A percentile compares a stretch with the other conserved stretches of the same genome.
These are phyloP conservation scores for Linnemannia elongata DNA, from an alignment of 192 early-diverging fungal species.

Conservation along the genomic window DNA sequence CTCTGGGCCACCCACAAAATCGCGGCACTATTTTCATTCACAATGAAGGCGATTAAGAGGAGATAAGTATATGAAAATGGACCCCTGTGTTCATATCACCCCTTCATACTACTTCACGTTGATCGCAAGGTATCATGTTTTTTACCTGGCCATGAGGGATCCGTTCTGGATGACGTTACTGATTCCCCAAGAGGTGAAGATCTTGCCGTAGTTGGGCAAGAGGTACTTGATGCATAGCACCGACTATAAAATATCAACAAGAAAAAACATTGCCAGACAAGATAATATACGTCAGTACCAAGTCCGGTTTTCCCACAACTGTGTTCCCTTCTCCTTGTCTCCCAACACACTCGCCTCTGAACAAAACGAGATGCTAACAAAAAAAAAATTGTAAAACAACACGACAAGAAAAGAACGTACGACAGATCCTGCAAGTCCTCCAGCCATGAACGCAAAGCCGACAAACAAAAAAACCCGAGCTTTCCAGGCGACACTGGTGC, in stretches of 20 bases:
- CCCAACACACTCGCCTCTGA: too few species aligned
- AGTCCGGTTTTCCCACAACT: too few species aligned
- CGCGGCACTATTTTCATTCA: conserved; percentile 39
- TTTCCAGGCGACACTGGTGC: conserved; percentile 57
- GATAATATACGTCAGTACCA: neutral
- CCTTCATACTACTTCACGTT: too few species aligned
- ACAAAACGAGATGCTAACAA: neutral
- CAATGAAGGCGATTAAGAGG: neutral
- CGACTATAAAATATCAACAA: conserved; percentile 15
- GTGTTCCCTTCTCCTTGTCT: too few species aligned
- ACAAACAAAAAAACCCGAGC: conserved; percentile 69
- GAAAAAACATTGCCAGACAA: neutral
- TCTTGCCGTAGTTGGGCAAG: conserved; percentile 30
- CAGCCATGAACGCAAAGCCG: conserved; percentile 71
- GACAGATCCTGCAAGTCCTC: conserved; percentile 70
- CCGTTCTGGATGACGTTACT: conserved; percentile 51
- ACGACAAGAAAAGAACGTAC: conserved; percentile 28
- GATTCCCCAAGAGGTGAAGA: conserved; percentile 47
- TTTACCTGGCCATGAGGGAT: conserved; percentile 47
- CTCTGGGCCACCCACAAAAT: conserved; percentile 60
- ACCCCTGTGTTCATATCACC: neutral
- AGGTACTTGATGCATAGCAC: conserved; percentile 51
- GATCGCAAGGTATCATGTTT: neutral
- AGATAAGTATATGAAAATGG: neutral
- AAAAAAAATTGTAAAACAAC: neutral